phyloP scores from a whole-genome alignment of 23 red algal genomes.

The Gracilaria gracilis region DNA sequence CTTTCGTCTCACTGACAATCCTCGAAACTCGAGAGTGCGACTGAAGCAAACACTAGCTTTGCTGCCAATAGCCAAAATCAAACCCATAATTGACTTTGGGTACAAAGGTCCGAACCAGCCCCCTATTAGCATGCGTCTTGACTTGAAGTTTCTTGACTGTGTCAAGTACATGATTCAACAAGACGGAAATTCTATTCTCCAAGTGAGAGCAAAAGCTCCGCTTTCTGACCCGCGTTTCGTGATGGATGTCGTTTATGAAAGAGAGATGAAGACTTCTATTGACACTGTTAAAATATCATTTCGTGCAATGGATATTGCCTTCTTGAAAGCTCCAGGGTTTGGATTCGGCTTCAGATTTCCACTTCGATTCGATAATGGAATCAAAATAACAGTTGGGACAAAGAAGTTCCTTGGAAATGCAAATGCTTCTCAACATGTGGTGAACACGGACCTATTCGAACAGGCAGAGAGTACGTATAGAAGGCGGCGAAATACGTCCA shows the following conservation, averaged over 20 bases:
- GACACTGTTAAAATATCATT: conserved; percentile 46
- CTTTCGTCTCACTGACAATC: conserved; percentile 50
- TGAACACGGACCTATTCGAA: neutral
- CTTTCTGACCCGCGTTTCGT: conserved; percentile 31
- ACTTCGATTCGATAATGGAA: conserved; percentile 40
- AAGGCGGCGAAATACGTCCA: neutral
- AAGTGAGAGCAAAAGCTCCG: conserved; percentile 36
- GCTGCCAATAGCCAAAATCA: conserved; percentile 36
- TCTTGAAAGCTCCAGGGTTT: conserved; percentile 43
- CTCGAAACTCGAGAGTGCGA: conserved; percentile 38
- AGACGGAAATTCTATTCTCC: conserved; percentile 12
- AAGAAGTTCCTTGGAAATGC: conserved; percentile 26
- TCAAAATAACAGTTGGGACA: conserved; percentile 30
- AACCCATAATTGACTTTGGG: conserved; percentile 38
- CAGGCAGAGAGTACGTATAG: neutral
- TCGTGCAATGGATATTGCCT: conserved; percentile 31
- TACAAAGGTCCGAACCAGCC: neutral
- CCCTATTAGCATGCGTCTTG: conserved; percentile 25
- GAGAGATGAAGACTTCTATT: neutral
- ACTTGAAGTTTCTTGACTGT: conserved; percentile 43
- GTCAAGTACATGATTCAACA: conserved; percentile 43
- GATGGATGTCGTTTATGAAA: conserved; percentile 34
- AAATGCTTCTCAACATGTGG: neutral
- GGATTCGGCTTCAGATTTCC: conserved; percentile 44
- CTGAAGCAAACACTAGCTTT: conserved; percentile 60